Evolutionary conservation across 2,329 filamentous ascomycete genomes (phyloP).

Genomic region (Calonectria crousiana): DNA sequence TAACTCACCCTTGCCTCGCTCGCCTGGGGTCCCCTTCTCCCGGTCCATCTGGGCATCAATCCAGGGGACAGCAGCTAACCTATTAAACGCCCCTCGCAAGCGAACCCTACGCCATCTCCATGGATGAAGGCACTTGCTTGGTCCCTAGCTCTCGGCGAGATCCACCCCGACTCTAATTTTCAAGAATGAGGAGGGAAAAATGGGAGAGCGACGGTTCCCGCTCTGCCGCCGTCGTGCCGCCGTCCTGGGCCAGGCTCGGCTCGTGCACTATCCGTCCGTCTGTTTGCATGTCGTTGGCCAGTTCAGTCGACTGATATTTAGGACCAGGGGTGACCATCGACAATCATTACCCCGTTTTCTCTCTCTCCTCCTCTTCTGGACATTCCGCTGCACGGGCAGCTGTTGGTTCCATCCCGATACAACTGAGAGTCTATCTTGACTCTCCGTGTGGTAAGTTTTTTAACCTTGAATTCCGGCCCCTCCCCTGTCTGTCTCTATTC

Average conservation of each 20-base stretch:
- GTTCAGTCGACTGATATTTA: conserved; percentile 19
- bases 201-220: conserved; percentile 20
- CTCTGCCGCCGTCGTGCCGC: conserved; percentile 18
- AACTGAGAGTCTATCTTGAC: neutral
- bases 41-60: conserved; percentile 1
- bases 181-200: neutral
- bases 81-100: conserved; percentile 5
- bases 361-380: conserved; percentile 2
- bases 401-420: neutral
- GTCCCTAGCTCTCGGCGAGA: conserved; percentile 12
- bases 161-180: conserved; percentile 15
- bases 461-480: conserved; percentile 1
- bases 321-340: conserved; percentile 13
- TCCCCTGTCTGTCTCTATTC: neutral
- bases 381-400: neutral
- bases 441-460: conserved; percentile 7
- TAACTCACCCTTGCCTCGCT: neutral
- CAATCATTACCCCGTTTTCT: conserved; percentile 2
- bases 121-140: neutral
- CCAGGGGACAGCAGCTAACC: conserved; percentile 9
- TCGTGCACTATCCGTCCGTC: conserved; percentile 14
- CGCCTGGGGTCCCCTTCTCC: neutral
- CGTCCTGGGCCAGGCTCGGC: conserved; percentile 17
- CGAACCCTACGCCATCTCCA: conserved; percentile 7
- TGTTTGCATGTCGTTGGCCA: conserved; percentile 10